Evolutionary conservation across 805 yeast genomes (phyloP).

Genomic region (Saturnispora zaruensis): DNA sequence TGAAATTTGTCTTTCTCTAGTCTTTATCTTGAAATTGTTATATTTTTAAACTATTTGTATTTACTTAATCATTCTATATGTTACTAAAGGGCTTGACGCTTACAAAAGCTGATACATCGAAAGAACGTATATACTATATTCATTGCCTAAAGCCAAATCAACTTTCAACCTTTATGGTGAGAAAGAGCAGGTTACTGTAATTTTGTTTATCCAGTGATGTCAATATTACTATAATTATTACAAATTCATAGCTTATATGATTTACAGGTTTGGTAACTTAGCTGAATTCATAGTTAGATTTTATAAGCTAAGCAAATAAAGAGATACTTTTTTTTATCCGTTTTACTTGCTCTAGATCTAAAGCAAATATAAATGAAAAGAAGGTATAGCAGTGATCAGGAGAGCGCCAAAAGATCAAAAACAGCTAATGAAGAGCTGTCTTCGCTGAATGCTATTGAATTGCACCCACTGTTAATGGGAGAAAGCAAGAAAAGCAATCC

Average conservation of each 20-base stretch:
- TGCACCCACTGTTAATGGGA: constrained; percentile 25
- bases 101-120: no score
- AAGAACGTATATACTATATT: no score
- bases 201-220: no score
- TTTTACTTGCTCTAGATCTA: neutral
- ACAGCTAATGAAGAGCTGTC: constrained; percentile 6
- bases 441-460: constrained; percentile 19
- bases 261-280: no score
- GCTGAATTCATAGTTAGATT: no score
- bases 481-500: neutral
- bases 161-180: no score
- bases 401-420: neutral
- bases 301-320: neutral
- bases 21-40: neutral
- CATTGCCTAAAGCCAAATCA: no score
- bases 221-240: no score
- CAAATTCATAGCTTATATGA: no score
- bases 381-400: neutral
- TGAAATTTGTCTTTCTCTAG: neutral
- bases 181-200: no score
- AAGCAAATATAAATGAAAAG: neutral
- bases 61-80: neutral
- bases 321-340: neutral
- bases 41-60: neutral
- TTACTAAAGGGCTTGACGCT: neutral